Percentiles rank a stretch among this genome's conserved stretches.
Conservation (phyloP, 345 rosid genomes). For the Balakata baccata region DNA sequence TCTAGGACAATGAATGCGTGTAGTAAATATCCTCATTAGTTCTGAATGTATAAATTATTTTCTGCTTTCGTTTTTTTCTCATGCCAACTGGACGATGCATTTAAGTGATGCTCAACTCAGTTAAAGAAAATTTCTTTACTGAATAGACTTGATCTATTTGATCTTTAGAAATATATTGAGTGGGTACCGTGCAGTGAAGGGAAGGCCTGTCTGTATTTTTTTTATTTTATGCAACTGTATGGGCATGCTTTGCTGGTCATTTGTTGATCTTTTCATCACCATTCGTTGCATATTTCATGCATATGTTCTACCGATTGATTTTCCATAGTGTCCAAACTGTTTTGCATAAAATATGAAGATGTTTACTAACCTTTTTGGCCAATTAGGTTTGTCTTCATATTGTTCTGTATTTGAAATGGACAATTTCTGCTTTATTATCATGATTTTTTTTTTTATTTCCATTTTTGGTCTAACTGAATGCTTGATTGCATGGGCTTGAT, state of each 20-base stretch:
- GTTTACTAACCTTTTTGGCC: background rate
- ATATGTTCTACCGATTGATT: background rate
- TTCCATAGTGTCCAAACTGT: background rate
- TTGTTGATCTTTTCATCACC: background rate
- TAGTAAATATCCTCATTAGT: background rate
- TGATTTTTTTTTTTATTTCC: background rate
- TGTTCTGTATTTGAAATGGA: too few species aligned
- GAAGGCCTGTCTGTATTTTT: background rate
- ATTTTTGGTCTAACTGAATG: background rate
- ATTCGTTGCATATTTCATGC: background rate
- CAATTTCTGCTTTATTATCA: too few species aligned
- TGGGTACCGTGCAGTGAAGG: background rate
- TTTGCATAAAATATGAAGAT: background rate
- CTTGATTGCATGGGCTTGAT: conserved; percentile 16
- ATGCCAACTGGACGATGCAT: too few species aligned
- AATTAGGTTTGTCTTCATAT: background rate
- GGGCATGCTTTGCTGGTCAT: background rate
- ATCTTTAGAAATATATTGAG: too few species aligned
- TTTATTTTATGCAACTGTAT: too few species aligned
- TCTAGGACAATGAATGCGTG: background rate
- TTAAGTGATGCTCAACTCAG: background rate
- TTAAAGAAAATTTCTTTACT: background rate
- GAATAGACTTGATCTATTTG: background rate
- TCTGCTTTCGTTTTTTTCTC: background rate
- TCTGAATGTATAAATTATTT: background rate